Percentiles rank a stretch among this genome's conserved stretches.
Conservation (phyloP, 202 grass and related monocot species). For the Setaria italica region DNA sequence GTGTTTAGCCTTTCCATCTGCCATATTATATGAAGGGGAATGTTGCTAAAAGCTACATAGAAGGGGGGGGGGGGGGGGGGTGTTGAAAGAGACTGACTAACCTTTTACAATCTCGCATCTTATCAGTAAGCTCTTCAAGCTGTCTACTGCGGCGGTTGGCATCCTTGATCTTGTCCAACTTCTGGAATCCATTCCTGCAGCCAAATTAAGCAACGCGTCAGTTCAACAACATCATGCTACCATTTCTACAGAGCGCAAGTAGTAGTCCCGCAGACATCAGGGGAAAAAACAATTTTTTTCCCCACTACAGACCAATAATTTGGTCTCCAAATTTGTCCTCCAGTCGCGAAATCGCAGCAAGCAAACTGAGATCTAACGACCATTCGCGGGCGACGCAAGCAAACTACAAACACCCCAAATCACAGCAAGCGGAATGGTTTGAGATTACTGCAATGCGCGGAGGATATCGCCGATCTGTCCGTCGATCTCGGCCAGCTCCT, state of each 20-base stretch:
- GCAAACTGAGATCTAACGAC: conserved; percentile 24
- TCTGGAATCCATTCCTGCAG: conserved; percentile 95
- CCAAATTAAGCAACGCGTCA: conserved; percentile 21
- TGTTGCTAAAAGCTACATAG: background rate
- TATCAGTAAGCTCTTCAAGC: conserved; percentile 93
- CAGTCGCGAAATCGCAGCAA: background rate
- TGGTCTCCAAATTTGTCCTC: background rate
- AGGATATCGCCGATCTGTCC: conserved; percentile 90
- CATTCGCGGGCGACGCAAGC: background rate
- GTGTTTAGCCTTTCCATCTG: background rate
- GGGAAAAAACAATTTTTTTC: background rate
- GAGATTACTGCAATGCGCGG: conserved; percentile 89
- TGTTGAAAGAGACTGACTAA: conserved; percentile 31
- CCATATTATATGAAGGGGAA: background rate
- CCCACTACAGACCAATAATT: conserved; percentile 2
- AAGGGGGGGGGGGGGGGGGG: background rate
- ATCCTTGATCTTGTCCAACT: conserved; percentile 98
- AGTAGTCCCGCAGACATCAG: background rate
- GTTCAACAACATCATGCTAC: background rate
- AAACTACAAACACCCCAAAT: background rate
- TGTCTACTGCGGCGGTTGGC: conserved; percentile 82
- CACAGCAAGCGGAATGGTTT: background rate
- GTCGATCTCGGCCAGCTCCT: conserved; percentile 86
- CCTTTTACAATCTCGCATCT: conserved; percentile 99
- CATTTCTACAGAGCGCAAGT: background rate